Evolutionary conservation across 768 basidiomycete species (phyloP).

Genomic region (Boletus bicolor): DNA sequence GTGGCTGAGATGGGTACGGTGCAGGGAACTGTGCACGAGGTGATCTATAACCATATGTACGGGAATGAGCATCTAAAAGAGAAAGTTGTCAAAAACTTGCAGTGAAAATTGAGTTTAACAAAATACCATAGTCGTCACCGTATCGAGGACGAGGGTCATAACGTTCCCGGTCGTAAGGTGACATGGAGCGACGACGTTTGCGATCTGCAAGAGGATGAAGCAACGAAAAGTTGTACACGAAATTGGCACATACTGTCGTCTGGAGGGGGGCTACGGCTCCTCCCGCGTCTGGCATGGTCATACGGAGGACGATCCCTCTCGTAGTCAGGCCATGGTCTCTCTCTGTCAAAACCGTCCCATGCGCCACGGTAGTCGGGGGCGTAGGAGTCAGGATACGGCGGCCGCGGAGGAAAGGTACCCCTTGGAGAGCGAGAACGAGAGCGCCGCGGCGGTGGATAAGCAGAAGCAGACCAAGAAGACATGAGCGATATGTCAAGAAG

Average conservation of each 20-base stretch:
- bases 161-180: conserved; percentile 78
- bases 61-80: conserved; percentile 59
- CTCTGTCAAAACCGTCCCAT: conserved; percentile 73
- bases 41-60: conserved; percentile 59
- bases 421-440: conserved; percentile 80
- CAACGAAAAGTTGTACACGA: neutral
- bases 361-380: conserved; percentile 57
- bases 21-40: conserved; percentile 51
- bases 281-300: conserved; percentile 65
- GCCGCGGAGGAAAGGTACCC: conserved; percentile 50
- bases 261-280: conserved; percentile 72
- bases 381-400: conserved; percentile 56
- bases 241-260: conserved; percentile 55
- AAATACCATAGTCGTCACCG: conserved; percentile 76
- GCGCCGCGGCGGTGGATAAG: conserved; percentile 72
- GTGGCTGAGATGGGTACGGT: conserved; percentile 39
- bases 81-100: conserved; percentile 9
- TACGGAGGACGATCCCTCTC: conserved; percentile 68
- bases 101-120: neutral
- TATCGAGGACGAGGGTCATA: conserved; percentile 83
- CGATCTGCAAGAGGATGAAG: conserved; percentile 42
- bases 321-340: conserved; percentile 60
- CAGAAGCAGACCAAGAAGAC: conserved; percentile 70
- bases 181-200: conserved; percentile 72
- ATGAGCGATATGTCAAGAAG: conserved; percentile 47